Base-by-base conservation (phyloP, 2,329 filamentous ascomycete genomes). In the Colletotrichum lentis region DNA sequence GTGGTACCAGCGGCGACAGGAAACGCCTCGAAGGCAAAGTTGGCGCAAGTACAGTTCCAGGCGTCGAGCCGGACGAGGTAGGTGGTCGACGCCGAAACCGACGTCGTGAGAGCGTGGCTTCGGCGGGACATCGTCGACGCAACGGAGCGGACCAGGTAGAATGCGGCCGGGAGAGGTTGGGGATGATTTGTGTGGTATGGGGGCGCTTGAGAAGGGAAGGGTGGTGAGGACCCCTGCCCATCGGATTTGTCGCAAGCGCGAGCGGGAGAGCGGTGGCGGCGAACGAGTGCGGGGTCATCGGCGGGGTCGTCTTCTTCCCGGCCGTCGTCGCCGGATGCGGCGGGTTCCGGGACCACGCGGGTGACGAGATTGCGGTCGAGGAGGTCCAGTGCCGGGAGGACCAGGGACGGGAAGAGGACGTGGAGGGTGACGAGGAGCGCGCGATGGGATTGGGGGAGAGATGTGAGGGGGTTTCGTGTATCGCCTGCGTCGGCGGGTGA, bases 41-140 rank as follows among this genome's bases (percentile, higher is more conserved):
- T 90, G 3, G 94, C 91, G 80, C 96, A 99, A 1, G 88, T 92
- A 78, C 96, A 99, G 77, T 91, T 94, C 96, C 96, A 98, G 1
- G 90, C 88, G 1, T 77, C 73, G 1, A 94, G 84, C 11, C 90
- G 87, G 18, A 98, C 91, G 73, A 92, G 83, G 78, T 97, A 96
- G 18, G 55, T 69, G 4, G 66, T 66, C 37, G 55, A 46, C 41
- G 57, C 37, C 22, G 47, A 49, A 58, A 73, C 71, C 47, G 73
- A 73, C 69, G 56, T 71, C 66, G 55, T 63, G 41, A 57, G 73
- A 67, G 52, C 73, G 73, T 74, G 72, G 73, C 71, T 46, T 53
- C 69, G 27, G 49, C 69, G 53, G 47, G 72, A 69, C 49, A 73
- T 68, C 7, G 77, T 76, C 7, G 78, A 78, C 10, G 76, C 80